Evolutionary conservation across 768 basidiomycete genomes (phyloP), one percentile per base, ranked within the genome.

Genomic region (Lentinus tigrinus): DNA sequence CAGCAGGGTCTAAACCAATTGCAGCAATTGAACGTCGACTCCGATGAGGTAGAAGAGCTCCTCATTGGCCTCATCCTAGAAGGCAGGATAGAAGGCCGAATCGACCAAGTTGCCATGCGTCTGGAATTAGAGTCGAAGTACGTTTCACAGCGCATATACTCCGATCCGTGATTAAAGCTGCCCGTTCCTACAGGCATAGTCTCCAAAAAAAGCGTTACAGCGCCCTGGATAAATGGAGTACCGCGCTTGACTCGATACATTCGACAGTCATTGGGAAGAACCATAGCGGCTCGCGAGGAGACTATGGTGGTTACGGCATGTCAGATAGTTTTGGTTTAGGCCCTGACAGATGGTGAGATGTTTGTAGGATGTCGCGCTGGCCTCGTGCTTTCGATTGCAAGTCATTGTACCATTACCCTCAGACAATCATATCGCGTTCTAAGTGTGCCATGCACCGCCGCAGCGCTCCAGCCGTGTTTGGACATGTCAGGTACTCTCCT

Each of bases 21-120:
- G 31, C 64, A 98, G 95, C 95, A 98, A 91, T 78, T 99, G 56
- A 95, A 97, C 62, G 91, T 98, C n/a, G 86, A 90, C 24, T 84
- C 85, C 44, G 83, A 85, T 47, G 95, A 98, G 70, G 95, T 96
- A 4, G 96, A 98, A 66, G 93, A 95, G 57, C 83, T 99, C 19
- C 83, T 98, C 38, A 89, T 98, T 58, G 89, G 91, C 16, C 82
- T 98, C 23, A 98, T 99, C 57, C 75, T 98, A 24, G 97, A 99
- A 71, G 93, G 93, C n/a, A 96, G 93, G 70, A 93, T 99, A 11
- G 92, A 96, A 64, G 97, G 97, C 11, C 83, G 88, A 63, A 98
- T 99, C 68, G 96, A 99, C 73, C 97, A 99, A 75, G 94, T 97
- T 38, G 85, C 91, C 37, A 95, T 95, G 82, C 80, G 93, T 53